phyloP scores from a whole-genome alignment of 345 rosid species.

The Murraya koenigii region DNA sequence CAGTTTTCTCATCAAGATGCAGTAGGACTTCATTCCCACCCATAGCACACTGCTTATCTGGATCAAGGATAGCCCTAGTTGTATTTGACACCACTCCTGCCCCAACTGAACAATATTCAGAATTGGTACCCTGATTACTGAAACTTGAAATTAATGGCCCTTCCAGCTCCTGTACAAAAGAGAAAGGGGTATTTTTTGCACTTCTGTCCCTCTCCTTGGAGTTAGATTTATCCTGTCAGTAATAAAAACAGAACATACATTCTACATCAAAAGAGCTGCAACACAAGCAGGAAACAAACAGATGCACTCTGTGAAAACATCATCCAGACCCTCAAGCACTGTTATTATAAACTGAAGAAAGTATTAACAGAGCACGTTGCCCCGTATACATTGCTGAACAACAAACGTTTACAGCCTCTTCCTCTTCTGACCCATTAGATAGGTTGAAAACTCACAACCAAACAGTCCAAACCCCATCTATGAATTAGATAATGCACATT shows the following conservation, averaged over 20 bases:
- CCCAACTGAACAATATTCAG: slow-evolving; percentile 34
- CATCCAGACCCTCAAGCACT: not conserved
- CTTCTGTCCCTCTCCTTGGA: slow-evolving; percentile 19
- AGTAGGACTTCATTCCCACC: slow-evolving; percentile 30
- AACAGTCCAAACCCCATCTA: not conserved
- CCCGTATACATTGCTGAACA: not conserved
- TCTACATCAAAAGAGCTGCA: slow-evolving; percentile 6
- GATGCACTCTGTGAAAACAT: not conserved
- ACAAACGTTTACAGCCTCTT: not conserved
- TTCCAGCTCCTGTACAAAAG: slow-evolving; percentile 16
- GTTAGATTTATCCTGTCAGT: slow-evolving; percentile 32
- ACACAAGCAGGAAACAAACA: slow-evolving; percentile 3
- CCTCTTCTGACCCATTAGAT: not conserved
- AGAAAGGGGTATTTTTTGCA: slow-evolving; percentile 8
- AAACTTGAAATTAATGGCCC: slow-evolving; percentile 21
- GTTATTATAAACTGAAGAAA: not conserved
- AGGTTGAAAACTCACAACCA: not conserved
- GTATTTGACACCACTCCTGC: slow-evolving; percentile 38
- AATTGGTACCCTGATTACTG: slow-evolving; percentile 15
- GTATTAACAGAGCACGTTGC: not conserved
- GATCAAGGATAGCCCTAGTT: slow-evolving; percentile 25
- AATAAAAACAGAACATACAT: slow-evolving; percentile 11
- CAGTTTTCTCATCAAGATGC: slow-evolving; percentile 21
- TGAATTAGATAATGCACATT: not conserved
- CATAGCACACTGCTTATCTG: slow-evolving; percentile 22